phyloP scores from a whole-genome alignment of 768 basidiomycete genomes.

The Termitomyces titanicus region DNA sequence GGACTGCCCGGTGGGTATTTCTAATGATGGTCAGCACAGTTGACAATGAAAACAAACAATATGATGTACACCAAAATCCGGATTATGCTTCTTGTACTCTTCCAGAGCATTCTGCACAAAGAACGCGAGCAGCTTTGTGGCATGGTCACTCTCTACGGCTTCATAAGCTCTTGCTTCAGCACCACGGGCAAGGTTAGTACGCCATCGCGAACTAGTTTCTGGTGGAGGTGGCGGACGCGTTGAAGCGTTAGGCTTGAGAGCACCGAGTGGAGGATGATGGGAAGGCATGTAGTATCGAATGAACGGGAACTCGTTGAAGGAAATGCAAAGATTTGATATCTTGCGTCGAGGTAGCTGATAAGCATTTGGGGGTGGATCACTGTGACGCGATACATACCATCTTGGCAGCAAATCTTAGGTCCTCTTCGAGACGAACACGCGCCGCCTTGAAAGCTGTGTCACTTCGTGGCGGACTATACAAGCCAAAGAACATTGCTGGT shows the following conservation, averaged over 20 bases:
- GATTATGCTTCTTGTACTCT: slow-evolving; percentile 80
- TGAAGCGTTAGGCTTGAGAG: slow-evolving; percentile 65
- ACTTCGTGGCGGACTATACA: slow-evolving; percentile 81
- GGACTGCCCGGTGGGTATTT: slow-evolving; percentile 32
- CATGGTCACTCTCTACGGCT: slow-evolving; percentile 68
- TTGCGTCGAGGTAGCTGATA: slow-evolving; percentile 21
- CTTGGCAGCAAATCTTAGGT: slow-evolving; percentile 73
- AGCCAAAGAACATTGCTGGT: slow-evolving; percentile 81
- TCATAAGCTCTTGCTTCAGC: slow-evolving; percentile 66
- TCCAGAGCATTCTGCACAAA: slow-evolving; percentile 84
- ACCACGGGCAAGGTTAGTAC: slow-evolving; percentile 77
- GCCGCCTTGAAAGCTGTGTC: slow-evolving; percentile 64
- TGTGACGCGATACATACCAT: slow-evolving; percentile 40
- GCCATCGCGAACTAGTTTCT: slow-evolving; percentile 68
- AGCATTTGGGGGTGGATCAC: not conserved
- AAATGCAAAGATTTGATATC: slow-evolving; percentile 89
- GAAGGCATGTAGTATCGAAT: slow-evolving; percentile 90
- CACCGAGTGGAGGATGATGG: slow-evolving; percentile 79
- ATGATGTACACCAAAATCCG: slow-evolving; percentile 86
- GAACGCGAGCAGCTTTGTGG: slow-evolving; percentile 79
- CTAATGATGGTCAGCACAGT: slow-evolving; percentile 27
- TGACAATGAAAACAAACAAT: slow-evolving; percentile 27
- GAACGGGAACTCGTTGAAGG: slow-evolving; percentile 87
- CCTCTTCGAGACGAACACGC: slow-evolving; percentile 80
- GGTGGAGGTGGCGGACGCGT: slow-evolving; percentile 65